These are phyloP conservation scores for Neovahlkampfia damariscottae DNA, from an alignment of 78 protist genomes.

Conservation along the genomic window DNA sequence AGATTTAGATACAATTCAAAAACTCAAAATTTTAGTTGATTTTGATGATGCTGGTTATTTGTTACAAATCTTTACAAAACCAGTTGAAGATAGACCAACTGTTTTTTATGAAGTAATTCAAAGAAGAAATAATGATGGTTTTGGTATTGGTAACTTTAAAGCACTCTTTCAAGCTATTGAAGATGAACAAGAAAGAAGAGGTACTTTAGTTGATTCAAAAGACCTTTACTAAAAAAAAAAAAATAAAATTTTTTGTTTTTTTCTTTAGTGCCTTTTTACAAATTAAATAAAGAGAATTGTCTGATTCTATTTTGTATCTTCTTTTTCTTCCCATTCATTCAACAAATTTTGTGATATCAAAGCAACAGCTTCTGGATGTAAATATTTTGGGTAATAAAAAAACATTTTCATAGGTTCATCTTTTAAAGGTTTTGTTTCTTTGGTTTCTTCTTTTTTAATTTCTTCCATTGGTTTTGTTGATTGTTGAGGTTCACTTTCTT, in stretches of 20 bases:
- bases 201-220: constrained; percentile 9
- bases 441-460: no score
- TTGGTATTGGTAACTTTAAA: constrained; percentile 84
- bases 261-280: no score
- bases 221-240: background rate
- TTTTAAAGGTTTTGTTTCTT: no score
- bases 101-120: constrained; percentile 80
- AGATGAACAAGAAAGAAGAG: constrained; percentile 30
- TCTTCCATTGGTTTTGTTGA: no score
- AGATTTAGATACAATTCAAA: constrained; percentile 43
- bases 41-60: constrained; percentile 79
- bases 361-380: background rate
- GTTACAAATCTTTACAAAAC: constrained; percentile 83
- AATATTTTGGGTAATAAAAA: background rate
- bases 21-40: constrained; percentile 69
- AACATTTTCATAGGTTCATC: background rate
- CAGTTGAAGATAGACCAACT: constrained; percentile 79
- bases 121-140: constrained; percentile 40
- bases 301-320: no score
- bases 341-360: background rate
- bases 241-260: background rate
- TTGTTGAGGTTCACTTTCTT: no score
- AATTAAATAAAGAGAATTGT: no score
- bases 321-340: background rate
- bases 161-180: constrained; percentile 74